Base-by-base conservation (phyloP, 305 asterid genomes). In the Plantago coronopus region DNA sequence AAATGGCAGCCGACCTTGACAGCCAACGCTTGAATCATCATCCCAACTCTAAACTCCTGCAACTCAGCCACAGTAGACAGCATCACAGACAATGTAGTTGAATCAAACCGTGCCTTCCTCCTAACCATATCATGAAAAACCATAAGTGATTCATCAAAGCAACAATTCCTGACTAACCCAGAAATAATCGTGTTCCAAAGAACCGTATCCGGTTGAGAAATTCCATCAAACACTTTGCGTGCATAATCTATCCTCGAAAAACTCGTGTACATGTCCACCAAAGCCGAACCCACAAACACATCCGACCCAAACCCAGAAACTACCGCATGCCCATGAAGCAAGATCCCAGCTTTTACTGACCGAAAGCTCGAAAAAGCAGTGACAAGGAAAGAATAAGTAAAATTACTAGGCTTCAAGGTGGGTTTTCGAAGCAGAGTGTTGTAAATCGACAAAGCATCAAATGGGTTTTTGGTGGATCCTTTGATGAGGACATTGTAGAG, bases 261-360 rank as follows among this genome's bases (percentile, higher is more conserved):
- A 2, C 69, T 72, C 72, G 70, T 69, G 19, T 81, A 87, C 75
- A 82, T 69, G 25, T 80, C 95, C 17, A 83, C 84, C 50, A 89
- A 78, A 40, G 95, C 87, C 7, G 97, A 89, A 15, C 93, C 95
- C 66, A 89, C 95, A 67, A 79, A 89, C 79, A 77, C 63, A 76
- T 89, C 90, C 14, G 81, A 69, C 12, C 79, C 72, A 54, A 68
- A 81, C 59, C 95, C 93, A 12, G 85, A 69, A 70, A 84, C 79
- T 7, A 83, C 21, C 17, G 74, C 79, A 51, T 81, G 85, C 67
- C 84, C 97, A 67, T 89, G 93, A 73, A 89, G 76, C 90, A 83
- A 72, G 44, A 61, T 19, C 48, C 83, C 87, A 60, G 77, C 50
- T 67, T 66, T 80, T 61, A 79, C 80, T 15, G 51, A 50, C 44